Evolutionary conservation across 1,284 basidiomycete genomes (phyloP).

Genomic region (Ceratobasidium sp.): DNA sequence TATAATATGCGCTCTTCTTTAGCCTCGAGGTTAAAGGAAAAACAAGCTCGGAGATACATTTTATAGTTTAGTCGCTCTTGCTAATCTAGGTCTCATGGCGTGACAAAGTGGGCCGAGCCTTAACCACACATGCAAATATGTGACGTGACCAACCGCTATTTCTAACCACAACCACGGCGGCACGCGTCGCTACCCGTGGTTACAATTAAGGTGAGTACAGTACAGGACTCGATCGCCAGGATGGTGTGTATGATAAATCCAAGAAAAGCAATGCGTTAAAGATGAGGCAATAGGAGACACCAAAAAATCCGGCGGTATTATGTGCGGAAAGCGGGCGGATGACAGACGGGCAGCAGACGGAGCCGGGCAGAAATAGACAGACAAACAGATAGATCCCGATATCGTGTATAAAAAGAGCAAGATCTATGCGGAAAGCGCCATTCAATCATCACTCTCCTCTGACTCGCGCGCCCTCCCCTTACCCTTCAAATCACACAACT

Average conservation of each 20-base stretch:
- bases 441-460: slow-evolving; percentile 1
- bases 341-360: not conserved
- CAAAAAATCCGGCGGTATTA: not conserved
- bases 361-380: not conserved
- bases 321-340: not conserved
- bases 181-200: too few relatives aligned
- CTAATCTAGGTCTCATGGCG: too few relatives aligned
- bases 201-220: too few relatives aligned
- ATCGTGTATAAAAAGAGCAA: slow-evolving; percentile 1
- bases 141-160: too few relatives aligned
- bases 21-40: too few relatives aligned
- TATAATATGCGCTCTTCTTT: too few relatives aligned
- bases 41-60: too few relatives aligned
- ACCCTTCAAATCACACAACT: slow-evolving; percentile 13
- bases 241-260: not conserved
- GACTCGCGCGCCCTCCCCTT: slow-evolving; percentile 12
- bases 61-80: too few relatives aligned
- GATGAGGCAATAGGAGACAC: not conserved
- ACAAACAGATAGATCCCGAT: not conserved
- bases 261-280: not conserved
- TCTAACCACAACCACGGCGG: too few relatives aligned
- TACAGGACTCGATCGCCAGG: too few relatives aligned
- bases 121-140: too few relatives aligned
- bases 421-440: not conserved
- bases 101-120: too few relatives aligned